Evolutionary conservation across 2,329 filamentous ascomycete genomes (phyloP).

Genomic region (Chaetomiaceae sp.): DNA sequence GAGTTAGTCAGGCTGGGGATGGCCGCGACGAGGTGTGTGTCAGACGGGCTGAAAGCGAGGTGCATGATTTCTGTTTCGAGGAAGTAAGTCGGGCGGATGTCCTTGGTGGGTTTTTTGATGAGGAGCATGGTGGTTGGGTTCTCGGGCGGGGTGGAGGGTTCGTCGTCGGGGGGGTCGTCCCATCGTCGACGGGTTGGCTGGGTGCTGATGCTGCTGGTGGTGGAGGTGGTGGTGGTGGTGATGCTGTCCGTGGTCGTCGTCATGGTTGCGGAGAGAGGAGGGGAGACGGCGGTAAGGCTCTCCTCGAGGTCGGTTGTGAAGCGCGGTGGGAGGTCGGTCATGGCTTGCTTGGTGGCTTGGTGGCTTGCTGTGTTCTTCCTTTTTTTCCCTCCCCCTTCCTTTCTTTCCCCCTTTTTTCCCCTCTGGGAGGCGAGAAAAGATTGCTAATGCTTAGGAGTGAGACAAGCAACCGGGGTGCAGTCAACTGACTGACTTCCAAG

Average conservation of each 20-base stretch:
- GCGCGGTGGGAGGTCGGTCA: conserved; percentile 8
- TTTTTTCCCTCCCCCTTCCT: no score
- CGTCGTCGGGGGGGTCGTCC: conserved; percentile 25
- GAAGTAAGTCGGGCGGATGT: background rate
- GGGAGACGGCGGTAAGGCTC: background rate
- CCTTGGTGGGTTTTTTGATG: conserved; percentile 1
- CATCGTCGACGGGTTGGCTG: conserved; percentile 17
- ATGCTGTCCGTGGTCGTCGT: conserved; percentile 5
- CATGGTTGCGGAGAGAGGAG: background rate
- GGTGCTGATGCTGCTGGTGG: no score
- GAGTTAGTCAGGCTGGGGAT: background rate
- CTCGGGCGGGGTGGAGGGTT: conserved; percentile 7
- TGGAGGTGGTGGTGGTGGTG: conserved; percentile 4
- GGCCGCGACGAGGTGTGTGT: conserved; percentile 9
- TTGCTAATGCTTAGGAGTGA: no score
- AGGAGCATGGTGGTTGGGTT: conserved; percentile 21
- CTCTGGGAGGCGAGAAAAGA: no score
- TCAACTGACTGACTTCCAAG: no score
- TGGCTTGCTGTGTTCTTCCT: no score
- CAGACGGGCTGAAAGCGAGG: conserved; percentile 15
- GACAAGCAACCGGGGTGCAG: no score
- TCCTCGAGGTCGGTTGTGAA: conserved; percentile 12
- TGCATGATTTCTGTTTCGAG: conserved; percentile 9
- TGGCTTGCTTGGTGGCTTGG: background rate
- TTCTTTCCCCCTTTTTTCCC: no score